Base-by-base conservation (phyloP, 177 flowering plant species). In the Vitis hybrid region DNA sequence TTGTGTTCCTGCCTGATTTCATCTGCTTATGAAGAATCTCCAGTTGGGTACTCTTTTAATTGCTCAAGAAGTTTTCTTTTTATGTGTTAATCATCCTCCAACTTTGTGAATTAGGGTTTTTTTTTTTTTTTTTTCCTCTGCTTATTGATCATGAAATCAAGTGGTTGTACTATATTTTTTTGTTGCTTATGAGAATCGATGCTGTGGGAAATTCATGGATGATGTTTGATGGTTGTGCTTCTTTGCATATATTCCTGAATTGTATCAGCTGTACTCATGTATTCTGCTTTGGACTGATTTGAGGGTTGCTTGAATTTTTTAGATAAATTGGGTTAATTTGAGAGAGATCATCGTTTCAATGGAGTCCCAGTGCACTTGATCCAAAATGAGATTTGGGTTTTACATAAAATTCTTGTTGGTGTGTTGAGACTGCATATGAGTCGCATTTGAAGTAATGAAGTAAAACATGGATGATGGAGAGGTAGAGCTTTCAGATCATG, bases 381-480 rank as follows among this genome's bases (percentile, higher is more conserved):
- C 3, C 12, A 7, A 33, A 26, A 50, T 56, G 29, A 11, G 45
- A 29, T 18, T 64, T 51, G 50, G n/a, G 31, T 33, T 5, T 60
- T 26, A 31, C 51, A 13, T 48, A 29, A 16, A n/a, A 49, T 19
- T 39, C 60, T 66, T 39, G 48, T 45, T 19, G 29, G 22, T 50
- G 74, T 20, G 62, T 22, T 26, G n/a, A 22, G 68, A n/a, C n/a
- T 20, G 55, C 26, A 15, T 16, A 64, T 56, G 59, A 66, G 20
- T 64, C 26, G 56, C 14, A 20, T 20, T n/a, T 65, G 9, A 20
- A 61, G 51, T 19, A 15, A 59, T 69, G 76, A 61, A n/a, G 51
- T 52, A 69, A 19, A 74, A 62, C 66, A 87, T 82, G 87, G 85
- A 79, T 74, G 85, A 82, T 76, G 86, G 86, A 55, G 89, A 80